Evolutionary conservation across 1,284 basidiomycete species (phyloP), one percentile per base, ranked within the genome.

Genomic region (Pseudozyma tsukubaensis): DNA sequence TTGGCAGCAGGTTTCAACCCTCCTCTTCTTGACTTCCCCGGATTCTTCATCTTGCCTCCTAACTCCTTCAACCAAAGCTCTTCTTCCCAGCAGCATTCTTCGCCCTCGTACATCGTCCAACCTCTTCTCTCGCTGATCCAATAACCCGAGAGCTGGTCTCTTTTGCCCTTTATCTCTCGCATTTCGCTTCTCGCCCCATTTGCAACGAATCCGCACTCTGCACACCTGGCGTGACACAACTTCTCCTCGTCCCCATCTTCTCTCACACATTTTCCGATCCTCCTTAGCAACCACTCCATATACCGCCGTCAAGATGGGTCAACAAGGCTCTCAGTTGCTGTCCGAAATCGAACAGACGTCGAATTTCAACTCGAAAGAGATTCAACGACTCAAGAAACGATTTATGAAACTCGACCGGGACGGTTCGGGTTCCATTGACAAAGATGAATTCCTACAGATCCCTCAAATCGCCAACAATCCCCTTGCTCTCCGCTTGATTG

Each of bases 371-470:
- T 44, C 53, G 19, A 62, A 68, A 48, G 63, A 74, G 43, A 72
- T 77, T 49, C 72, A 97, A 82, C 90, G 96, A 48, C 88, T 99
- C 76, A 97, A 97, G 89, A 98, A 97, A 86, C 90, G 96, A 50
- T 99, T 99, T 86, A 97, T 99, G 94, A 99, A 99, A 87, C 91
- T 99, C 77, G 97, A 99, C 86, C 92, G 92, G 89, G 95, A 99
- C 86, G 94, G 94, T 40, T 96, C 93, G 18, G 96, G 97, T 61
- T 94, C 94, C 21, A 97, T 99, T 85, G 96, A 98, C 88, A 92
- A 94, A 61, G 95, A 98, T 82, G 96, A 99, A 86, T 99, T 99
- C 86, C 87, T 99, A 56, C 94, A 96, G 87, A 97, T 99, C 87
- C 96, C 97, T 0, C 94, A 97, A 86, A 98, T 99, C 82, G 96